phyloP scores from a whole-genome alignment of 192 early-diverging fungal species.

The Coemansia sp. region DNA sequence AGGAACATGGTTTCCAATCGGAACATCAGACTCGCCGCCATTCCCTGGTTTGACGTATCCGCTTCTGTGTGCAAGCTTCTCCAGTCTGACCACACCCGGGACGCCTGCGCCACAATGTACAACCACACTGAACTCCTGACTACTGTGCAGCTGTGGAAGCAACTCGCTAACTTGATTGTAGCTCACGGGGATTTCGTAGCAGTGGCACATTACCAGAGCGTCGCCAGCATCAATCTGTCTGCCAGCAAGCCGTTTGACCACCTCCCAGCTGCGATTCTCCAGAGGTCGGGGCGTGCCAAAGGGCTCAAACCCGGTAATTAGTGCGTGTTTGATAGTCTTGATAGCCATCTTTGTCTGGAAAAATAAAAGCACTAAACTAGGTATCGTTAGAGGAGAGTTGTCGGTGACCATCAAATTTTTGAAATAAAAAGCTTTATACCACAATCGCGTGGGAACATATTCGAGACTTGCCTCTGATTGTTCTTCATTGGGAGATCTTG shows the following conservation, averaged over 20 bases:
- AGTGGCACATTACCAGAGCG: slow-evolving; percentile 24
- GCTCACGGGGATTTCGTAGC: slow-evolving; percentile 59
- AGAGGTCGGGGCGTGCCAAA: slow-evolving; percentile 43
- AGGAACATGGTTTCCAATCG: slow-evolving; percentile 29
- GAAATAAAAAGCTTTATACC: too few species aligned
- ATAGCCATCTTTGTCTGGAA: neutral
- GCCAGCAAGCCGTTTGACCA: slow-evolving; percentile 27
- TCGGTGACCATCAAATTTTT: too few species aligned
- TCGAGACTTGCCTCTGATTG: too few species aligned
- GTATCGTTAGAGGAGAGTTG: too few species aligned
- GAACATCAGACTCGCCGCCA: slow-evolving; percentile 34
- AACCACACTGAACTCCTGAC: slow-evolving; percentile 45
- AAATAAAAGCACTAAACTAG: too few species aligned
- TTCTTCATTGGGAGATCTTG: too few species aligned
- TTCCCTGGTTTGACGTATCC: slow-evolving; percentile 58
- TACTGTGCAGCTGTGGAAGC: slow-evolving; percentile 47
- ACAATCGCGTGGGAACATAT: too few species aligned
- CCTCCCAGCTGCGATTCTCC: slow-evolving; percentile 56
- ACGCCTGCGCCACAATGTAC: slow-evolving; percentile 58
- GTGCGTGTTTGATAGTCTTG: slow-evolving; percentile 25
- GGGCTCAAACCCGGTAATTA: slow-evolving; percentile 55
- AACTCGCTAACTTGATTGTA: slow-evolving; percentile 52
- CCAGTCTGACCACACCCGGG: slow-evolving; percentile 46
- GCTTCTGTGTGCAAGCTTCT: slow-evolving; percentile 51
- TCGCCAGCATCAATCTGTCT: slow-evolving; percentile 9